phyloP scores from a whole-genome alignment of 2,329 filamentous ascomycete genomes.

The Albifimbria verrucaria region DNA sequence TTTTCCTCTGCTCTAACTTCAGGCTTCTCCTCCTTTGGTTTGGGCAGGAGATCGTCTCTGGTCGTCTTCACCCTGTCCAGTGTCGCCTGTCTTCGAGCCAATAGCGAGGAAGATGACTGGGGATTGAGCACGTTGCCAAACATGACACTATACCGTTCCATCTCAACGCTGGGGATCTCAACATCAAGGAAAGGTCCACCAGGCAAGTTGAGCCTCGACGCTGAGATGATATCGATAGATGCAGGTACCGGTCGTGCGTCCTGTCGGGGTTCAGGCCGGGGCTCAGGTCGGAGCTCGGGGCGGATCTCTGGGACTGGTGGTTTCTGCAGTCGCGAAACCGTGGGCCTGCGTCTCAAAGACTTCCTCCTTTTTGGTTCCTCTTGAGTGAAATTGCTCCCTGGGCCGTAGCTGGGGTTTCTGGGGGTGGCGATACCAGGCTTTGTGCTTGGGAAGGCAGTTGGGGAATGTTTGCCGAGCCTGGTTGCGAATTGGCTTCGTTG shows the following conservation, averaged over 20 bases:
- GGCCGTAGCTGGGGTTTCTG: background rate
- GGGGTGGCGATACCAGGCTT: background rate
- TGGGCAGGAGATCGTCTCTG: slow-evolving; percentile 37
- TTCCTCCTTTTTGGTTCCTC: background rate
- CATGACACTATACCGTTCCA: slow-evolving; percentile 95
- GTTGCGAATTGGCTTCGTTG: slow-evolving; percentile 10
- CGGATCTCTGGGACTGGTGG: background rate
- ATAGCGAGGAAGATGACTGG: slow-evolving; percentile 33
- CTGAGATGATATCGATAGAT: slow-evolving; percentile 6
- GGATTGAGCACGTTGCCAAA: slow-evolving; percentile 70
- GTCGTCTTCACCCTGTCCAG: slow-evolving; percentile 55
- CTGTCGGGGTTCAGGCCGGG: background rate
- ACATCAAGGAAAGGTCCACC: slow-evolving; percentile 57
- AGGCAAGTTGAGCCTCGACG: slow-evolving; percentile 5
- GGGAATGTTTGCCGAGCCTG: slow-evolving; percentile 19
- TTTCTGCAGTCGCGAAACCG: background rate
- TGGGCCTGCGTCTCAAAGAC: background rate
- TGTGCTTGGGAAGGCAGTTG: slow-evolving; percentile 12
- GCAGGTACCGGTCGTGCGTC: background rate
- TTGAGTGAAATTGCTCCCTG: background rate
- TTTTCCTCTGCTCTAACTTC: background rate
- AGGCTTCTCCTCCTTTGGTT: slow-evolving; percentile 30
- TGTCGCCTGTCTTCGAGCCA: slow-evolving; percentile 57
- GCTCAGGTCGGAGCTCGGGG: background rate
- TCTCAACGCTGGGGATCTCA: slow-evolving; percentile 72